These are phyloP conservation scores for Echeveria elegans DNA, from an alignment of 164 flowering plant genomes.

Conservation along the genomic window DNA sequence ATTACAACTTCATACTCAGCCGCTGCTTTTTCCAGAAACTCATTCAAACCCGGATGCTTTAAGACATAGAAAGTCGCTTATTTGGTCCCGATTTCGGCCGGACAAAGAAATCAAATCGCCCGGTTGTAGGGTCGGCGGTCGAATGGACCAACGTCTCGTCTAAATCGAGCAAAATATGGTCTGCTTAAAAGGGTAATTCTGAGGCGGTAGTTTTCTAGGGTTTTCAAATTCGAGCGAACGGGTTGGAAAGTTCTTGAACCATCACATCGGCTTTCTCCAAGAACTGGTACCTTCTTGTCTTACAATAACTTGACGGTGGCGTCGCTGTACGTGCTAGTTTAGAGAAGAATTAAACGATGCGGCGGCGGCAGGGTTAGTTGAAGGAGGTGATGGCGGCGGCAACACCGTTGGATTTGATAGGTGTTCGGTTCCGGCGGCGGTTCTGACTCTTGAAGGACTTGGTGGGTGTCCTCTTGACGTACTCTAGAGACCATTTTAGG, in stretches of 20 bases:
- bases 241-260: background rate
- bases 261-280: slow-evolving; percentile 14
- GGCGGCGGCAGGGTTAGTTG: slow-evolving; percentile 39
- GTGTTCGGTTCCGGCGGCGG: slow-evolving; percentile 33
- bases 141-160: slow-evolving; percentile 84
- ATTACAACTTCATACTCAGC: background rate
- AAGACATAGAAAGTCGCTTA: slow-evolving; percentile 45
- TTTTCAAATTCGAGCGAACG: slow-evolving; percentile 13
- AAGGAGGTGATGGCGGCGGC: slow-evolving; percentile 40
- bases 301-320: slow-evolving; percentile 25
- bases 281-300: slow-evolving; percentile 21
- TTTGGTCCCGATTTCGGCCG: slow-evolving; percentile 54
- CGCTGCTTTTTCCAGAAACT: slow-evolving; percentile 33
- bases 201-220: slow-evolving; percentile 30
- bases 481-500: slow-evolving; percentile 56
- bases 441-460: slow-evolving; percentile 26
- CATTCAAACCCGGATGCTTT: slow-evolving; percentile 78
- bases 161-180: slow-evolving; percentile 72
- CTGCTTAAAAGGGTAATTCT: slow-evolving; percentile 17
- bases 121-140: slow-evolving; percentile 40
- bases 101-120: slow-evolving; percentile 60
- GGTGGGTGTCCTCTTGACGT: slow-evolving; percentile 41
- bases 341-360: slow-evolving; percentile 34
- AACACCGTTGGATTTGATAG: slow-evolving; percentile 18
- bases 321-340: slow-evolving; percentile 30